These are phyloP conservation scores for Ogataea populi-albae DNA, from an alignment of 805 yeast genomes.

Conservation along the genomic window DNA sequence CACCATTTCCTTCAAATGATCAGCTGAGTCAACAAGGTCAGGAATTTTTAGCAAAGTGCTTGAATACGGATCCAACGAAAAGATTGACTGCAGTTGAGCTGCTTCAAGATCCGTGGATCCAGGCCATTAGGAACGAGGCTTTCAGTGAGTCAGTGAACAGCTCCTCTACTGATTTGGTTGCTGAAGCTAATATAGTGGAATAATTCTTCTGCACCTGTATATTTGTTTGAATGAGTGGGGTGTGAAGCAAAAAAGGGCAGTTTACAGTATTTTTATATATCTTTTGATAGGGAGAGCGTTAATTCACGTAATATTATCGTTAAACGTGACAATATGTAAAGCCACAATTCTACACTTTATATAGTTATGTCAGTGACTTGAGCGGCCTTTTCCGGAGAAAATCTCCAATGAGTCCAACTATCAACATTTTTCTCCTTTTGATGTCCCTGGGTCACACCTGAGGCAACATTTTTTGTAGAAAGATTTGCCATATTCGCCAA, in stretches of 20 bases:
- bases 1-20: slow-evolving; percentile 75
- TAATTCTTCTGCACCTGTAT: too few relatives aligned
- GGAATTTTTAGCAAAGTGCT: slow-evolving; percentile 67
- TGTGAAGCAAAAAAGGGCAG: too few relatives aligned
- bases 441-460: slow-evolving; percentile 47
- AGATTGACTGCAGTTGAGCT: slow-evolving; percentile 84
- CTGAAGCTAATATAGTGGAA: slow-evolving; percentile 1
- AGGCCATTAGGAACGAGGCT: slow-evolving; percentile 64
- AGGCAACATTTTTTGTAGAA: slow-evolving; percentile 62
- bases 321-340: slow-evolving; percentile 1
- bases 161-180: slow-evolving; percentile 15
- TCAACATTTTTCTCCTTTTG: slow-evolving; percentile 54
- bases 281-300: too few relatives aligned
- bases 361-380: slow-evolving; percentile 51
- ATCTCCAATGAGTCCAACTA: slow-evolving; percentile 62
- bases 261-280: too few relatives aligned
- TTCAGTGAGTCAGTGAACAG: slow-evolving; percentile 44
- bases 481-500: slow-evolving; percentile 50
- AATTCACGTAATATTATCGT: too few relatives aligned
- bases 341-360: slow-evolving; percentile 14
- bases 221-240: too few relatives aligned
- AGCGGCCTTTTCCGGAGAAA: slow-evolving; percentile 48
- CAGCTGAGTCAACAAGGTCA: slow-evolving; percentile 76
- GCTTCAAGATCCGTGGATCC: slow-evolving; percentile 86
- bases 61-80: slow-evolving; percentile 77